A percentile compares a stretch with the other conserved stretches of the same genome.
Conservation (phyloP, 2,329 filamentous ascomycete genomes). For the Fusarium graminum region DNA sequence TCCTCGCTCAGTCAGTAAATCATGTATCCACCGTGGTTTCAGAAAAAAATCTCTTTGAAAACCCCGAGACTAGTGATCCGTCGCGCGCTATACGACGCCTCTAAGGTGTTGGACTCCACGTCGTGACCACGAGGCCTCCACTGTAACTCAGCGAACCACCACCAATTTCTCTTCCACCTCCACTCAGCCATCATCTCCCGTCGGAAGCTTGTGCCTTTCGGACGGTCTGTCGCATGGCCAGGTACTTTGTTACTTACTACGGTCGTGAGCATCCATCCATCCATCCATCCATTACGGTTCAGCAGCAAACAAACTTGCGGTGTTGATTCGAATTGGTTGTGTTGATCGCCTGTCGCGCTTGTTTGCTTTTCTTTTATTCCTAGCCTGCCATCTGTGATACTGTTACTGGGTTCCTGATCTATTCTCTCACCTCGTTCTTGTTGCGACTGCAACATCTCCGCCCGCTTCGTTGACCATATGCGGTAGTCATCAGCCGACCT, state of each 20-base stretch:
- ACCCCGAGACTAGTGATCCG: constrained; percentile 36
- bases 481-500: constrained; percentile 35
- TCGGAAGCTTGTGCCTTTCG: constrained; percentile 31
- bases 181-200: constrained; percentile 33
- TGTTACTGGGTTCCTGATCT: no score
- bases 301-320: constrained; percentile 40
- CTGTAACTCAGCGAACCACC: constrained; percentile 39
- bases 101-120: constrained; percentile 42
- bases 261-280: constrained; percentile 32
- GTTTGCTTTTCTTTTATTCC: constrained; percentile 22
- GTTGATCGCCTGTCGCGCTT: constrained; percentile 48
- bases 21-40: constrained; percentile 45
- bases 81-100: constrained; percentile 46
- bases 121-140: constrained; percentile 43
- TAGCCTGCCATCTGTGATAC: no score
- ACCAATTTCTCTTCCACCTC: constrained; percentile 26
- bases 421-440: constrained; percentile 18
- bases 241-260: constrained; percentile 22
- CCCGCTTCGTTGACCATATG: constrained; percentile 36
- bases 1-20: constrained; percentile 1
- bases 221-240: constrained; percentile 31
- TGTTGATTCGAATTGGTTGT: constrained; percentile 43
- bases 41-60: constrained; percentile 31
- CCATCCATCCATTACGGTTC: constrained; percentile 24
- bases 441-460: constrained; percentile 23